Evolutionary conservation across 2,329 filamentous ascomycete genomes (phyloP).

Genomic region (Simplicillium aogashimaense): DNA sequence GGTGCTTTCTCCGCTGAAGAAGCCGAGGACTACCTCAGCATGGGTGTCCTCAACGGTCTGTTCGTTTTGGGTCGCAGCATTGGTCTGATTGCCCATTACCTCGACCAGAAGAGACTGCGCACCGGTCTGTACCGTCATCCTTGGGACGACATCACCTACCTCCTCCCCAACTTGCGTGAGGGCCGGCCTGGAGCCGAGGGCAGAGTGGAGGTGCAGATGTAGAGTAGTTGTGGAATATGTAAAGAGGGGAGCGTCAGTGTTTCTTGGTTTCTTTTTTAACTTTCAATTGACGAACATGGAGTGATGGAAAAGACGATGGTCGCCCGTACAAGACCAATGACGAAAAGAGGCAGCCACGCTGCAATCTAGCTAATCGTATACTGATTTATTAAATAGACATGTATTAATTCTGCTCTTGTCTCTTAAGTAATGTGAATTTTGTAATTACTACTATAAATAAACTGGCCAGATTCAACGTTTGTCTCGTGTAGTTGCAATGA

Average conservation of each 20-base stretch:
- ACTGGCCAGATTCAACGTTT: too few relatives aligned
- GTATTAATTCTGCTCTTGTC: not conserved
- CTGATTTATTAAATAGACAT: slow-evolving; percentile 1
- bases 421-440: too few relatives aligned
- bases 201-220: slow-evolving; percentile 82
- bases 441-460: too few relatives aligned
- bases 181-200: slow-evolving; percentile 67
- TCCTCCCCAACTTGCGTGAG: slow-evolving; percentile 70
- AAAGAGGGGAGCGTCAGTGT: slow-evolving; percentile 14
- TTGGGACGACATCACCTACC: slow-evolving; percentile 97
- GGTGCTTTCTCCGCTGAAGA: slow-evolving; percentile 94
- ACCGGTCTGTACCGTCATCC: slow-evolving; percentile 98
- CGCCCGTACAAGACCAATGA: slow-evolving; percentile 1
- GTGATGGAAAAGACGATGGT: slow-evolving; percentile 6
- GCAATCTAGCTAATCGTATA: slow-evolving; percentile 3
- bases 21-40: slow-evolving; percentile 96
- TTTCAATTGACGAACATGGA: slow-evolving; percentile 11
- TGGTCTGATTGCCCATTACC: slow-evolving; percentile 98
- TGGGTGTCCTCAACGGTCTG: slow-evolving; percentile 98
- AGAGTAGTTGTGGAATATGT: slow-evolving; percentile 17
- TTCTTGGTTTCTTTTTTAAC: slow-evolving; percentile 10
- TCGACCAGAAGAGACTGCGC: slow-evolving; percentile 98
- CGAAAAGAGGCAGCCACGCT: not conserved
- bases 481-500: too few relatives aligned
- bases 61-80: slow-evolving; percentile 97